Evolutionary conservation across 2,329 filamentous ascomycete species (phyloP), one percentile per base, ranked within the genome.

Genomic region (Thielaviopsis musarum): DNA sequence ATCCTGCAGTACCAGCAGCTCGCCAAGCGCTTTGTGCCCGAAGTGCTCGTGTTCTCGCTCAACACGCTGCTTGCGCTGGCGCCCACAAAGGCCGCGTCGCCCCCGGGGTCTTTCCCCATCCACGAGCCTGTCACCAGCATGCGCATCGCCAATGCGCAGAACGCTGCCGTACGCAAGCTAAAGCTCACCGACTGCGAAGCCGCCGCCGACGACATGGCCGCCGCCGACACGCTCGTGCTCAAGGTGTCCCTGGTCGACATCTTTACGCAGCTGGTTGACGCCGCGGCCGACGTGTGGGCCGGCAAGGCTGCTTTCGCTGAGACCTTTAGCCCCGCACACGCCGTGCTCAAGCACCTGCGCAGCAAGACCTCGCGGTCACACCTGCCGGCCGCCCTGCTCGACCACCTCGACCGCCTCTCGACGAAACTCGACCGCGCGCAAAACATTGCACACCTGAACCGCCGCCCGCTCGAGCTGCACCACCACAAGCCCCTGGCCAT

Each of bases 401-500:
- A 74, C 21, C 70, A 70, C 59, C 66, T 74, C 41, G 69, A 68
- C 55, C 77, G 75, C 63, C 65, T 75, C 1, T 67, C 71, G 52
- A 65, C 70, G 45, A 78, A 76, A 64, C 66, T 85, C 28, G 69
- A 73, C 45, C 73, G 74, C 52, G 77, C 82, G 66, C 73, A 88
- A 62, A 72, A 77, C 13, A 73, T 85, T 57, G 78, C 88, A 1
- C 78, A 77, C 52, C 76, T 85, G 21, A 72, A 77, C 51, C 88
- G 91, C 48, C 83, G 87, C 9, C 88, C 90, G 1, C 81, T 97
- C 30, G 81, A 89, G 66, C 81, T 98, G 2, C 93, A 98, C 73
- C 80, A 93, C 72, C 93, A 98, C 76, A 80, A 80, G 0, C 89
- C 91, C 0, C 79, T 95, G 2, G 85, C 93, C 22, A 95, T 97